These are phyloP conservation scores for Quercus robur DNA, from an alignment of 306 rosid species.

Conservation along the genomic window DNA sequence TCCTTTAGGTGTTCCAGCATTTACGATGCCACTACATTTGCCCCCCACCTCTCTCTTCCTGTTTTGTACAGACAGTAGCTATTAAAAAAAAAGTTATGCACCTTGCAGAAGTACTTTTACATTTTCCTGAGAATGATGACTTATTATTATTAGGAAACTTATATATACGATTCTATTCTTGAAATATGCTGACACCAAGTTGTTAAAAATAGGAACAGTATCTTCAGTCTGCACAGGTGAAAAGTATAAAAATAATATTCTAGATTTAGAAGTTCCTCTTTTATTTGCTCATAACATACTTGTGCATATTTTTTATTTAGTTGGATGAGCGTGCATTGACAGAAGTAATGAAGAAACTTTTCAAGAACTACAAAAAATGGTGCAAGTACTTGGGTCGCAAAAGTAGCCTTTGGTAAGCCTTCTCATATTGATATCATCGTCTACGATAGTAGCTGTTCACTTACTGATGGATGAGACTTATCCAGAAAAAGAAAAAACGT, in stretches of 20 bases:
- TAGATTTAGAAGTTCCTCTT: not conserved
- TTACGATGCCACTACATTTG: not conserved
- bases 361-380: constrained; percentile 96
- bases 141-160: not conserved
- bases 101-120: not conserved
- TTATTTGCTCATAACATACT: constrained; percentile 25
- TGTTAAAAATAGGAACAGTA: not conserved
- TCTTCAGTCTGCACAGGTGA: not conserved
- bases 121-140: not conserved
- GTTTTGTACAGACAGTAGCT: not conserved
- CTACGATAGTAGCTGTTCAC: constrained; percentile 4
- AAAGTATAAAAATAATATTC: not conserved
- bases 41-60: not conserved
- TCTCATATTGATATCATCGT: constrained; percentile 8
- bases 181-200: not conserved
- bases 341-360: constrained; percentile 97
- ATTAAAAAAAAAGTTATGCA: not conserved
- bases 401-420: constrained; percentile 93
- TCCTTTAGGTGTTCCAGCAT: not conserved
- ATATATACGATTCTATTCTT: not conserved
- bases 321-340: constrained; percentile 94
- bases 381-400: constrained; percentile 98
- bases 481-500: no score
- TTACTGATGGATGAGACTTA: not conserved
- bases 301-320: constrained; percentile 41